A percentile compares a stretch with the other conserved stretches of the same genome.
Evolutionary conservation across 2,329 filamentous ascomycete genomes (phyloP).

Genomic region (Botrytis sinoallii): DNA sequence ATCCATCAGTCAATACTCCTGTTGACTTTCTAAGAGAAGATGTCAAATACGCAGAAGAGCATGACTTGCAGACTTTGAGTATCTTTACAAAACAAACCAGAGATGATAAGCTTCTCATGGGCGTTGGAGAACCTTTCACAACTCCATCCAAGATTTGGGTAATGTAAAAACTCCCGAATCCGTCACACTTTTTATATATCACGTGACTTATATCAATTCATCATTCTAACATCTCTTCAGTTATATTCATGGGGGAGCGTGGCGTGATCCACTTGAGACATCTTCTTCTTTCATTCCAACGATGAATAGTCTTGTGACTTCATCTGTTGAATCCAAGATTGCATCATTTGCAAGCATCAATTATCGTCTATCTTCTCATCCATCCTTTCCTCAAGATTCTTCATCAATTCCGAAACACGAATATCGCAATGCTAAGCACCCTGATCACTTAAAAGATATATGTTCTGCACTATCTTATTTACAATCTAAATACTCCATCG

Average conservation of each 20-base stretch:
- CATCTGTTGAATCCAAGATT: slow-evolving; percentile 39
- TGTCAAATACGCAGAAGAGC: slow-evolving; percentile 14
- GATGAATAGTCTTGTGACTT: slow-evolving; percentile 43
- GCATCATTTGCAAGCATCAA: slow-evolving; percentile 64
- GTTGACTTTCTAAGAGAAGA: not conserved
- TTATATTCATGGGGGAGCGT: slow-evolving; percentile 59
- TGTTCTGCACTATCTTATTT: slow-evolving; percentile 50
- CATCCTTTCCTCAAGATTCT: slow-evolving; percentile 44
- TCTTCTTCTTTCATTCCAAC: slow-evolving; percentile 47
- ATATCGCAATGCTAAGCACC: slow-evolving; percentile 51
- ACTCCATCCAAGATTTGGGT: slow-evolving; percentile 8
- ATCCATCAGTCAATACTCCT: not conserved
- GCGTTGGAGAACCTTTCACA: not conserved
- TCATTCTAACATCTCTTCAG: slow-evolving; percentile 18
- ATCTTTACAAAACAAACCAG: not conserved
- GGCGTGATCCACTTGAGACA: slow-evolving; percentile 55
- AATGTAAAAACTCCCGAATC: slow-evolving; percentile 1
- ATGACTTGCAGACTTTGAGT: slow-evolving; percentile 17
- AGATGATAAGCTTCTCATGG: not conserved
- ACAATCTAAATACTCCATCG: slow-evolving; percentile 45
- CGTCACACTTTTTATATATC: not conserved
- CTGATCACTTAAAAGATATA: slow-evolving; percentile 59
- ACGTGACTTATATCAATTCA: not conserved
- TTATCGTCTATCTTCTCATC: slow-evolving; percentile 59
- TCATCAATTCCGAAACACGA: slow-evolving; percentile 21